Evolutionary conservation across 441 rosid species (phyloP), one percentile per base, ranked within the genome.

Genomic region (Rhodomyrtus psidioides): DNA sequence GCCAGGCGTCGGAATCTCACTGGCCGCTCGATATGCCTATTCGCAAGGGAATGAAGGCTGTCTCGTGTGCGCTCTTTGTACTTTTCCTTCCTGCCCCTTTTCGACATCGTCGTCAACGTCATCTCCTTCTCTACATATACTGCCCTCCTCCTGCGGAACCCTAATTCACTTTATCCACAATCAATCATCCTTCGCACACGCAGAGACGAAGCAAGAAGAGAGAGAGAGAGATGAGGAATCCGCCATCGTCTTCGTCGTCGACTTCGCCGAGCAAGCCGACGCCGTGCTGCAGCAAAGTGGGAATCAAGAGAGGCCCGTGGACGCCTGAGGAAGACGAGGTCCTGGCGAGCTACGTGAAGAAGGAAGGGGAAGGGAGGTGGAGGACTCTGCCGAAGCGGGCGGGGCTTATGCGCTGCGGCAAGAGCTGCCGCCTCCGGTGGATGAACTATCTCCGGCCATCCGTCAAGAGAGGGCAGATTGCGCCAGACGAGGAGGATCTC

Each of bases 381-480:
- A 65, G 87, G 49, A 85, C 87, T 30, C 75, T 85, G 24, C 87
- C 87, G 5, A 85, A 81, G 49, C 75, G 58, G 26, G 87, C 87
- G 2, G 87, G 87, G 19, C 84, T 85, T 19, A 53, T 56, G 28
- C 84, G 87, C 39, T 81, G 86, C 6, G 86, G 86, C 12, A 84
- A 84, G 62, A 84, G 86, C 62, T 84, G 86, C 44, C 86, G 86
- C 53, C 86, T 84, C 86, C 86, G 86, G 49, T 84, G 86, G 86
- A 70, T 84, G 86, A 84, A 84, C 44, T 84, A 84, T 75, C 86
- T 84, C 60, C 86, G 86, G 24, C 86, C 86, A 34, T 70, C 86
- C 17, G 60, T 85, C 56, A 85, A 85, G 58, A 81, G 84, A 54
- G 87, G 87, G 21, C 87, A 59, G 53, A 85, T 85, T 46, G 87